Conservation (phyloP, 139 green algal species). For the Diplosphaera chodatii region DNA sequence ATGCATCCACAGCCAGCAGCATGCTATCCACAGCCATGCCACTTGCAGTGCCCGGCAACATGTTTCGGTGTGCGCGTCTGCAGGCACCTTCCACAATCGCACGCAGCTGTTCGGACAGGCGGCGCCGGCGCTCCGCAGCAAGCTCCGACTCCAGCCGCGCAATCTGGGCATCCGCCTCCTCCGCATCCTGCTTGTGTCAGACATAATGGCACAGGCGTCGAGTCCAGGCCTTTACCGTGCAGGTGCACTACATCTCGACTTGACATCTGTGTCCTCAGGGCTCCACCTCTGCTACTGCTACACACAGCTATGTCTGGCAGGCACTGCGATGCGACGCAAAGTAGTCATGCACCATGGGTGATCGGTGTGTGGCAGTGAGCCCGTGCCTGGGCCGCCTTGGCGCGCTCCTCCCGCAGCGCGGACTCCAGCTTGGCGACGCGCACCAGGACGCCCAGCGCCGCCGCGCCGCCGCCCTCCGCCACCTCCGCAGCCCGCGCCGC, state of each 20-base stretch:
- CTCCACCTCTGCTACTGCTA: too few relatives aligned
- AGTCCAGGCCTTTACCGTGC: too few relatives aligned
- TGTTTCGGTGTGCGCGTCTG: too few relatives aligned
- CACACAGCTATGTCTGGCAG: background rate
- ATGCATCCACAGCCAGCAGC: background rate
- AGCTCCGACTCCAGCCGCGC: conserved; percentile 12
- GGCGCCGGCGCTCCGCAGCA: conserved; percentile 9
- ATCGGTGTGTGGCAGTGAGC: too few relatives aligned
- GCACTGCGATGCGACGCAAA: background rate
- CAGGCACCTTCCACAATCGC: conserved; percentile 13
- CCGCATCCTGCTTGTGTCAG: background rate
- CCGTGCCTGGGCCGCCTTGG: background rate
- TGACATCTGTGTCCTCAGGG: too few relatives aligned
- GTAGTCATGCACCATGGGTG: too few relatives aligned
- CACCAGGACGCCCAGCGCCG: background rate
- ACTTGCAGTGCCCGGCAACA: too few relatives aligned
- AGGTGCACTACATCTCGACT: too few relatives aligned
- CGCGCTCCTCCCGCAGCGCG: conserved; percentile 10
- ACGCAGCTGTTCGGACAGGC: conserved; percentile 15
- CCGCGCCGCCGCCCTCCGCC: background rate
- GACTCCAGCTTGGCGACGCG: conserved; percentile 20
- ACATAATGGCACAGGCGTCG: too few relatives aligned
- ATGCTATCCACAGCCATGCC: too few relatives aligned
- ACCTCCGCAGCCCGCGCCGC: background rate
- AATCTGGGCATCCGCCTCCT: conserved; percentile 8